Evolutionary conservation across 2,329 filamentous ascomycete species (phyloP), one percentile per base, ranked within the genome.

Genomic region (Colletotrichum neosansevieriae): DNA sequence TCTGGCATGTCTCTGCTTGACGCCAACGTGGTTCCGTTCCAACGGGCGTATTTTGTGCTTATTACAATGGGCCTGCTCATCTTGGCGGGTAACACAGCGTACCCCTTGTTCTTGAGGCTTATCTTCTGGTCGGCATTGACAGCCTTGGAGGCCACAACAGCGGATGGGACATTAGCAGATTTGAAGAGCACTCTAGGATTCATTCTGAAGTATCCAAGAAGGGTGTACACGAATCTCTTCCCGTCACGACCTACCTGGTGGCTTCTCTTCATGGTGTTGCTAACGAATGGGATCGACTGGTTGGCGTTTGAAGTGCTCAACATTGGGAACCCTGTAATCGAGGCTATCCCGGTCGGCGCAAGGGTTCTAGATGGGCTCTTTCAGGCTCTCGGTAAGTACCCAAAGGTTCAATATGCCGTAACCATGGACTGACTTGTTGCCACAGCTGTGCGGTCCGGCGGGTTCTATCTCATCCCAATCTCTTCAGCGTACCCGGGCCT

Each of bases 1-100:
- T 89, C 85, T n/a, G 89, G 90, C 45, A 91, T 92, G 88, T 87
- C 86, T 19, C 80, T 92, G 40, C 78, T 92, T 12, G 89, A 92
- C 74, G 84, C 86, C 45, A 91, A 91, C 73, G 89, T 93, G 80
- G 80, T 86, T 3, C 86, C 87, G 0, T 91, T 90, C 66, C 84
- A 87, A 65, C 80, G 80, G 36, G 79, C 82, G 0, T 82, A 83
- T 70, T 86, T 85, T 66, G 82, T 86, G 6, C 79, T 86, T 44
- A 78, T 85, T 51, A 80, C 83, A 19, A 85, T 90, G 81, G 86
- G 85, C 5, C 72, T 86, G 11, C 76, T 91, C 69, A 86, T 90
- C 58, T 79, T 91, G 5, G 89, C 89, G 0, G 89, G 89, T 3
- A 91, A 91, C 54, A 91, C 89, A 4, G 86, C 88, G 1, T 91